A percentile compares a stretch with the other conserved stretches of the same genome.
Evolutionary conservation across 2,329 filamentous ascomycete genomes (phyloP).

Genomic region (Neonectria neomacrospora): DNA sequence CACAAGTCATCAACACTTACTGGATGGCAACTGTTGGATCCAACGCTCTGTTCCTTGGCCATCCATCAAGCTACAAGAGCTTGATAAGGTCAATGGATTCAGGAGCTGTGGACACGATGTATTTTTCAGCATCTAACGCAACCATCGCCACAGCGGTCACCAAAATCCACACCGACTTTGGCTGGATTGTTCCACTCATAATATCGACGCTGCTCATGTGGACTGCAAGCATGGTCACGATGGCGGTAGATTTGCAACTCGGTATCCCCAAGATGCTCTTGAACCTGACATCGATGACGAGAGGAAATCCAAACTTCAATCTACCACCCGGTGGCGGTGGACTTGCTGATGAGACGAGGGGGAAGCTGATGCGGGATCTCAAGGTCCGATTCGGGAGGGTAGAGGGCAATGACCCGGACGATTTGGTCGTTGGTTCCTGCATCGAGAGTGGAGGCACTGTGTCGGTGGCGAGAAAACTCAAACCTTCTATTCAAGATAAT

Average conservation of each 20-base stretch:
- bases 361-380: not conserved
- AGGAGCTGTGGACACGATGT: not conserved
- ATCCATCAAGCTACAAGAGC: slow-evolving; percentile 1
- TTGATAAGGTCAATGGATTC: not conserved
- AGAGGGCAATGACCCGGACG: not conserved
- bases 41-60: slow-evolving; percentile 6
- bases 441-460: slow-evolving; percentile 9
- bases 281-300: slow-evolving; percentile 20
- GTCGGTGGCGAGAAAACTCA: not conserved
- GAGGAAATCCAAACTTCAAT: slow-evolving; percentile 8
- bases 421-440: slow-evolving; percentile 4
- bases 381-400: slow-evolving; percentile 4
- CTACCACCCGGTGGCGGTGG: slow-evolving; percentile 6
- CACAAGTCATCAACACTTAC: slow-evolving; percentile 13
- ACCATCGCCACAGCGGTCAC: not conserved
- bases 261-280: slow-evolving; percentile 19
- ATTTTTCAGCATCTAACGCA: not conserved
- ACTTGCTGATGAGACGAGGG: slow-evolving; percentile 9
- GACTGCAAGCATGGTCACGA: slow-evolving; percentile 10
- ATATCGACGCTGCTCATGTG: slow-evolving; percentile 10
- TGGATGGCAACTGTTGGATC: not conserved
- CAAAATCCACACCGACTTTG: slow-evolving; percentile 5
- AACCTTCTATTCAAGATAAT: not conserved
- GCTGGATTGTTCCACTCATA: slow-evolving; percentile 14
- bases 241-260: slow-evolving; percentile 18